phyloP scores from a whole-genome alignment of 768 basidiomycete species.

The Rhodotorula diobovata region DNA sequence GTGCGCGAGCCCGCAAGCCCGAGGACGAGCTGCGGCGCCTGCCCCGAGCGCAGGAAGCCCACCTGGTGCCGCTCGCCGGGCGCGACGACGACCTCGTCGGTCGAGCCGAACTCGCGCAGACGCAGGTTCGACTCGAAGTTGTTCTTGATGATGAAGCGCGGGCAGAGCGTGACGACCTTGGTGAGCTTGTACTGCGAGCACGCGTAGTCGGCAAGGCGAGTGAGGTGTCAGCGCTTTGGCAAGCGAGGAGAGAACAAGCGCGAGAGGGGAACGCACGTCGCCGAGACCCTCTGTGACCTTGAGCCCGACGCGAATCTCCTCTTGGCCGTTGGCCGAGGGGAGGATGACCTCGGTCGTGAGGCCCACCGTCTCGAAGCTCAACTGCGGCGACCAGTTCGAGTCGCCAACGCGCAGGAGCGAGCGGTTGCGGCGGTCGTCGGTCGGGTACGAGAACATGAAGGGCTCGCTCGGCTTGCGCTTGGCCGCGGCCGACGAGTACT shows the following conservation, averaged over 20 bases:
- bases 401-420: slow-evolving; percentile 74
- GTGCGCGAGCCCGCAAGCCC: slow-evolving; percentile 76
- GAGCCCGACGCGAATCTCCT: slow-evolving; percentile 68
- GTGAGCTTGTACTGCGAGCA: slow-evolving; percentile 69
- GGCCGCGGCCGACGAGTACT: slow-evolving; percentile 46
- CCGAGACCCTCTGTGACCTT: slow-evolving; percentile 93
- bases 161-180: slow-evolving; percentile 85
- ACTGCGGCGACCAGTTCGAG: slow-evolving; percentile 83
- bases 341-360: slow-evolving; percentile 81
- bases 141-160: slow-evolving; percentile 87
- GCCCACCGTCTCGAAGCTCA: slow-evolving; percentile 84
- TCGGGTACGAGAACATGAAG: slow-evolving; percentile 70
- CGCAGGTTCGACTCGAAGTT: slow-evolving; percentile 63
- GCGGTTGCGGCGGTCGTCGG: slow-evolving; percentile 71
- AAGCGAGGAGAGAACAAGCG: neutral
- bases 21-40: slow-evolving; percentile 72
- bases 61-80: slow-evolving; percentile 68
- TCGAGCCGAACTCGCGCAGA: slow-evolving; percentile 79
- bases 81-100: slow-evolving; percentile 59
- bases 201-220: too few species aligned
- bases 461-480: slow-evolving; percentile 30
- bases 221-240: neutral
- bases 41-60: slow-evolving; percentile 61
- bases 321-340: slow-evolving; percentile 59
- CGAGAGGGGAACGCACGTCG: slow-evolving; percentile 52